phyloP scores from a whole-genome alignment of 225 moss, liverwort and hornwort genomes.

The Physcomitrellopsis africana region DNA sequence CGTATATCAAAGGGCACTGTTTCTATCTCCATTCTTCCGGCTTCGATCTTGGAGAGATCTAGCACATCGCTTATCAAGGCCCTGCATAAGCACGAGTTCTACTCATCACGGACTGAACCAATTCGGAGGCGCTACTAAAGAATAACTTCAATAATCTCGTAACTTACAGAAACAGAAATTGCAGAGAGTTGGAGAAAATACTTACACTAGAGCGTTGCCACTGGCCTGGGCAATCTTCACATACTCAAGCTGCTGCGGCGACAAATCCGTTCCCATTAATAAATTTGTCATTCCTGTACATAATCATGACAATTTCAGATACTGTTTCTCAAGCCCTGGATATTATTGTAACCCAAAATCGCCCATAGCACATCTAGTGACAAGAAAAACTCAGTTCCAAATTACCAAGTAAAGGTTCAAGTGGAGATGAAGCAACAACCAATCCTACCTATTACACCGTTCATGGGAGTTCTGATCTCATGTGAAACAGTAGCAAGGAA shows the following conservation, averaged over 20 bases:
- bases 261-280: slow-evolving; percentile 89
- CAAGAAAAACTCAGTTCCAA: neutral
- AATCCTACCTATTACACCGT: slow-evolving; percentile 81
- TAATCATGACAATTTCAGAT: neutral
- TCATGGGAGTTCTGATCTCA: slow-evolving; percentile 99
- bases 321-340: neutral
- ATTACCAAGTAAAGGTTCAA: neutral
- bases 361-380: neutral
- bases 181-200: neutral
- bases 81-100: slow-evolving; percentile 39
- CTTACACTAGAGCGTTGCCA: slow-evolving; percentile 89
- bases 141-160: neutral
- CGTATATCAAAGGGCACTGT: slow-evolving; percentile 82
- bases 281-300: slow-evolving; percentile 83
- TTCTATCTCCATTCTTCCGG: slow-evolving; percentile 90
- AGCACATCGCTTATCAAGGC: slow-evolving; percentile 87
- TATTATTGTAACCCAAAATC: neutral
- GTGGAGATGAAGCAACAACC: neutral
- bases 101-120: neutral
- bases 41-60: slow-evolving; percentile 94
- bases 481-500: slow-evolving; percentile 96
- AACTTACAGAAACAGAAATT: neutral
- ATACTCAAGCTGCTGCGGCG: slow-evolving; percentile 88
- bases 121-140: neutral
- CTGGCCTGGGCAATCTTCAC: slow-evolving; percentile 96